These are phyloP conservation scores for Geotrichum ghanense DNA, from an alignment of 805 yeast species.

Conservation along the genomic window DNA sequence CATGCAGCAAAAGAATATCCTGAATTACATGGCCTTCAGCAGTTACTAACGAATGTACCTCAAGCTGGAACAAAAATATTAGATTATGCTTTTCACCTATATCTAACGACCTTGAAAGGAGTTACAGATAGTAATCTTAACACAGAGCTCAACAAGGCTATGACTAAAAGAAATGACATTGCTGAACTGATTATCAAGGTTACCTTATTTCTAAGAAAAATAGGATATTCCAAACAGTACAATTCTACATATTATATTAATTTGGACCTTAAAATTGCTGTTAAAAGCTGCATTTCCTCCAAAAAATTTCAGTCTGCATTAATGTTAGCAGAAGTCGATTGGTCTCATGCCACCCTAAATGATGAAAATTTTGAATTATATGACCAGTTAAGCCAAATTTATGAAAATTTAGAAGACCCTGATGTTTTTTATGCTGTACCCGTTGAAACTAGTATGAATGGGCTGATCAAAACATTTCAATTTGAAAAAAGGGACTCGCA, in stretches of 20 bases:
- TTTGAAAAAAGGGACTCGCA: conserved; percentile 26
- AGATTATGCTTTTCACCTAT: background rate
- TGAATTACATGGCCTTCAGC: background rate
- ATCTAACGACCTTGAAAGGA: background rate
- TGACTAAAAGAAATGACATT: background rate
- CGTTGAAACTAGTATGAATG: conserved; percentile 38
- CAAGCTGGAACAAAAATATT: background rate
- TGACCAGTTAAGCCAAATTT: conserved; percentile 27
- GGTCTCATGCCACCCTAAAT: background rate
- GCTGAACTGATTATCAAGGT: background rate
- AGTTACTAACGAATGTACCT: background rate
- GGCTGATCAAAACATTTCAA: conserved; percentile 31
- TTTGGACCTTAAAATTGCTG: background rate
- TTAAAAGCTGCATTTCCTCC: background rate
- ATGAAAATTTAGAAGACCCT: conserved; percentile 43
- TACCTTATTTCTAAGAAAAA: background rate
- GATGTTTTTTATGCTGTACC: conserved; percentile 63
- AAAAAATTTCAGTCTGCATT: background rate
- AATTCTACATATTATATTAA: background rate
- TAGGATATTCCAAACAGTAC: background rate
- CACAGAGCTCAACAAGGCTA: background rate
- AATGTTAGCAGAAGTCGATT: background rate
- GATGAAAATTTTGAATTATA: background rate
- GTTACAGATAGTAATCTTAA: background rate
- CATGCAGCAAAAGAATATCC: background rate